Evolutionary conservation across 129 eudicot species (phyloP), one percentile per base, ranked within the genome.

Genomic region (Lactuca sativa): DNA sequence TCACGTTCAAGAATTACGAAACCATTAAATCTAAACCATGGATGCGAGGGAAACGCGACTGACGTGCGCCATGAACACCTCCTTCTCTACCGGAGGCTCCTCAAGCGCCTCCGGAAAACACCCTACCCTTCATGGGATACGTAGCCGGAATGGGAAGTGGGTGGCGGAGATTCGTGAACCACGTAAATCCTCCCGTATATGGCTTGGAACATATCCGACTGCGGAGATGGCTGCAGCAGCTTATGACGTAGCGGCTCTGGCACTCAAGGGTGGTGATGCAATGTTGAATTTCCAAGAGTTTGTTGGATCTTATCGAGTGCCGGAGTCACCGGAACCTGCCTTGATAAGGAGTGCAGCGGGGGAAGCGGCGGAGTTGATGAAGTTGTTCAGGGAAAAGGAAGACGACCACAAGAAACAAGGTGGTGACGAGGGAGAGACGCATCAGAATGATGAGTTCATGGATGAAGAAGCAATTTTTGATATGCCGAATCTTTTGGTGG

Each of bases 141-240:
- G 85, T 15, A 66, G 68, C 78, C 80, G 90, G 13, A 82, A 82
- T 36, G 86, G 87, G 34, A 87, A 87, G 54, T 87, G 95, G 95
- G 90, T 87, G 31, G 83, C 90, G 1, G 90, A 87, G 64, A 85
- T 87, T 8, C 86, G 95, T 2, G 90, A 87, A 60, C 95, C 95
- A 9, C 79, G 74, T 64, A 84, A 87, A 74, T 71, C 86, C 14
- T 79, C 82, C 16, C 81, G 95, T 8, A 82, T 87, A 9, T 87
- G 95, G 95, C 85, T 87, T 0, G 95, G 95, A 21, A 87, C 95
- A 9, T 84, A 79, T 79, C 82, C 77, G 12, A 61, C 81, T 0
- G 74, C 95, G 2, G 95, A 87, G 77, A 82, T 87, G 84, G 95
- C 95, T 8, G 95, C 90, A 12, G 86, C 90, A 3, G 95, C 95